A percentile compares a stretch with the other conserved stretches of the same genome.
Evolutionary conservation across 352 stramenopile species (phyloP).

Genomic region (Phytophthora idaei): DNA sequence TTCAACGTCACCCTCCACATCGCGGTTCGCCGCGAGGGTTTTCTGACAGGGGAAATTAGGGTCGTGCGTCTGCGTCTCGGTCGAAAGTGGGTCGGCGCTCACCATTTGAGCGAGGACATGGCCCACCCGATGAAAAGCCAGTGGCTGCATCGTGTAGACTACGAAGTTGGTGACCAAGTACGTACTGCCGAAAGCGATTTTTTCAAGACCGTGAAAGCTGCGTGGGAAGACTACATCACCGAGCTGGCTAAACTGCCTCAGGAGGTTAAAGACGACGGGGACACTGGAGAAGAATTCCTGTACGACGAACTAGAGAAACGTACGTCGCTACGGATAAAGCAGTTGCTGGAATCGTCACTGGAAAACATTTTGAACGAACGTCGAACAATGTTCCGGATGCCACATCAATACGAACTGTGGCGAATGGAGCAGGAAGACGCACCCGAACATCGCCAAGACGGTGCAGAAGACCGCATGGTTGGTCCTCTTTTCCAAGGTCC

Average conservation of each 20-base stretch:
- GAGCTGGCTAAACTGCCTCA: constrained; percentile 57
- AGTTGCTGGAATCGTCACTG: constrained; percentile 66
- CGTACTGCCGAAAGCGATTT: constrained; percentile 53
- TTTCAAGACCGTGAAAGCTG: constrained; percentile 55
- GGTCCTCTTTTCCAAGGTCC: constrained; percentile 50
- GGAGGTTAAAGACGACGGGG: constrained; percentile 43
- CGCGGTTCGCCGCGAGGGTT: constrained; percentile 47
- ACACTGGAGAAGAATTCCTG: constrained; percentile 36
- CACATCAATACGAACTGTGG: constrained; percentile 66
- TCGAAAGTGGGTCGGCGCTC: constrained; percentile 68
- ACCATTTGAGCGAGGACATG: constrained; percentile 61
- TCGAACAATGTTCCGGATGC: constrained; percentile 54
- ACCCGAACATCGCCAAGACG: constrained; percentile 37
- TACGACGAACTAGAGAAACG: constrained; percentile 63
- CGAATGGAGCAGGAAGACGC: constrained; percentile 77
- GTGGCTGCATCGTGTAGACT: constrained; percentile 76
- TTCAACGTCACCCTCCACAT: constrained; percentile 65
- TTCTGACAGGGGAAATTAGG: constrained; percentile 58
- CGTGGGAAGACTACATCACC: constrained; percentile 62
- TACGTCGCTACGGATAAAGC: constrained; percentile 63
- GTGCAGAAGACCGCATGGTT: constrained; percentile 45
- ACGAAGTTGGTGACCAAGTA: constrained; percentile 46
- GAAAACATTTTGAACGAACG: constrained; percentile 54
- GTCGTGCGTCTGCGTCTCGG: constrained; percentile 60
- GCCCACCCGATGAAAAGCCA: constrained; percentile 34